Evolutionary conservation across 768 basidiomycete species (phyloP), one percentile per base, ranked within the genome.

Genomic region (Mycena belliarum): DNA sequence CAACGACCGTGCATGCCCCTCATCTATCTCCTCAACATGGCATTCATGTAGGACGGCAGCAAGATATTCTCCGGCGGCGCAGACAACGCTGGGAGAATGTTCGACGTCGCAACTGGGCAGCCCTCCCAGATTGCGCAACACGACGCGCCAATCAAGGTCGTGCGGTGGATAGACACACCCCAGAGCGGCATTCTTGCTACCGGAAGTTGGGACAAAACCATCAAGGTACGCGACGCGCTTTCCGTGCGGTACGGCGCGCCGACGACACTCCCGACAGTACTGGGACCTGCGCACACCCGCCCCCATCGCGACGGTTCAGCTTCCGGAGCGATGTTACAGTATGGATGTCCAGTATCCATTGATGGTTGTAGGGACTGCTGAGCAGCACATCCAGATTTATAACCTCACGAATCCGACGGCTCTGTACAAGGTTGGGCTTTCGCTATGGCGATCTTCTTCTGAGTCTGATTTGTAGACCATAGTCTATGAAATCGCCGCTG

Each of bases 181-280:
- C 82, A 82, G 56, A 81, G 82, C 33, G 84, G 91, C 14, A 85
- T 95, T 60, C 78, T 95, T 20, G 92, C 88, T 15, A 98, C 96
- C 0, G 97, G 95, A 9, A 94, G 93, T 49, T 99, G 97, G 97
- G 96, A 99, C 72, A 96, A 96, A 74, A 96, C 93, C 2, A 72
- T 98, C 69, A 96, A 95, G 81, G 95, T 95, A 63, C 53, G 75
- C 66, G 4, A 60, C 61, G 25, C 63, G 21, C 37, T 33, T 1
- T 45, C n/a, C 42, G 42, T 55, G 28, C n/a, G 28, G 46, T 18
- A 10, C 23, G 38, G 33, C 41, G 23, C 28, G 52, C 23, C 50
- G 38, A 43, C 24, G 37, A 10, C 2, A 18, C 35, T 5, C 23
- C 35, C 20, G 0, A 18, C 63, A 97, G 93, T 98, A 97, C 68